Evolutionary conservation across 2,329 filamentous ascomycete genomes (phyloP).

Genomic region (Chaetomiaceae sp.): DNA sequence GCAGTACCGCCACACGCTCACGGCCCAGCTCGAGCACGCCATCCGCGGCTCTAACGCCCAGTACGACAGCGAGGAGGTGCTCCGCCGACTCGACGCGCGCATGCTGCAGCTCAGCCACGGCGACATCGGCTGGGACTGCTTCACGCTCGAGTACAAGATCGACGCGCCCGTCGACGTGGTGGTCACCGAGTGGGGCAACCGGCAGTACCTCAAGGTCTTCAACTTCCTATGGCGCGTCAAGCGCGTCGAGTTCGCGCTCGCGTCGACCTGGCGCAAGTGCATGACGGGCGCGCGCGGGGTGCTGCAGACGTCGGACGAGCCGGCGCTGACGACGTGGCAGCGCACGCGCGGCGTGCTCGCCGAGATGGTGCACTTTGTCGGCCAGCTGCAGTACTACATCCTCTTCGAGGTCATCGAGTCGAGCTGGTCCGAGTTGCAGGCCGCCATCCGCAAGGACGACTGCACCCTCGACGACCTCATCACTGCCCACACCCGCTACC

Average conservation of each 20-base stretch:
- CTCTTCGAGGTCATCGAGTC: slow-evolving; percentile 97
- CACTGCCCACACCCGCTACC: slow-evolving; percentile 80
- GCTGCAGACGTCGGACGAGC: slow-evolving; percentile 63
- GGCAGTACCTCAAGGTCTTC: slow-evolving; percentile 97
- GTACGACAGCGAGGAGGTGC: slow-evolving; percentile 85
- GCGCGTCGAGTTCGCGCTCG: slow-evolving; percentile 88
- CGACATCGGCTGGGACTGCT: slow-evolving; percentile 98
- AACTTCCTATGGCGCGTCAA: slow-evolving; percentile 99
- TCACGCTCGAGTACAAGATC: slow-evolving; percentile 97
- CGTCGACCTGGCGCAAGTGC: slow-evolving; percentile 86
- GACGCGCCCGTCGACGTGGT: slow-evolving; percentile 95
- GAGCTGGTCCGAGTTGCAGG: slow-evolving; percentile 86
- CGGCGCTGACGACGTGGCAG: slow-evolving; percentile 79
- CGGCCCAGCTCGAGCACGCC: slow-evolving; percentile 95
- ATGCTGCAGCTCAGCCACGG: slow-evolving; percentile 96
- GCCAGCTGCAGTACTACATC: slow-evolving; percentile 97
- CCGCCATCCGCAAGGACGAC: slow-evolving; percentile 72
- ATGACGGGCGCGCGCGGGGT: slow-evolving; percentile 96
- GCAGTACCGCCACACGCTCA: slow-evolving; percentile 93
- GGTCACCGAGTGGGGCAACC: slow-evolving; percentile 89
- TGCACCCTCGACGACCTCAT: slow-evolving; percentile 95
- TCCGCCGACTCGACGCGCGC: slow-evolving; percentile 87
- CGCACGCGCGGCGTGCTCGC: slow-evolving; percentile 79
- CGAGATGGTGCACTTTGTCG: slow-evolving; percentile 98
- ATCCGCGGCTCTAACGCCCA: slow-evolving; percentile 97